Evolutionary conservation across 805 yeast species (phyloP).

Genomic region (Kockiozyma suomiensis): DNA sequence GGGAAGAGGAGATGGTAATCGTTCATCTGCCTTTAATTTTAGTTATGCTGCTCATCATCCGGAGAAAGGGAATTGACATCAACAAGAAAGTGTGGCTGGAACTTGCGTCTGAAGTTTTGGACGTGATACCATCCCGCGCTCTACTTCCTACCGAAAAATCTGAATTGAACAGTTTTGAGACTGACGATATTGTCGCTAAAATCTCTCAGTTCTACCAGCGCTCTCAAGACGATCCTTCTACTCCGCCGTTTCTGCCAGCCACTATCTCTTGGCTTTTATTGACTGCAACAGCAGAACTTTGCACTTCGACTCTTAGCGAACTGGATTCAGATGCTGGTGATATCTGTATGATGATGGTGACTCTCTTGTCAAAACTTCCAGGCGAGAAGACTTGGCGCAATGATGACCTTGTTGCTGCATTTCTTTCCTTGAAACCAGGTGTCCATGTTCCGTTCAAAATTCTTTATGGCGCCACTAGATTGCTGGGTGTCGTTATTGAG

Average conservation of each 20-base stretch:
- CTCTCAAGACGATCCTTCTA: constrained; percentile 37
- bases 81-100: constrained; percentile 44
- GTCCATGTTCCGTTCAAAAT: constrained; percentile 26
- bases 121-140: constrained; percentile 64
- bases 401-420: constrained; percentile 41
- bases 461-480: constrained; percentile 31
- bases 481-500: constrained; percentile 31
- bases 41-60: constrained; percentile 39
- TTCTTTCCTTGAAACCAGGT: constrained; percentile 34
- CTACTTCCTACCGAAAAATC: constrained; percentile 57
- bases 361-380: constrained; percentile 53
- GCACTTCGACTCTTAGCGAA: constrained; percentile 16
- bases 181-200: constrained; percentile 36
- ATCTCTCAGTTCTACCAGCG: constrained; percentile 46
- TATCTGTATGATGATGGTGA: constrained; percentile 25
- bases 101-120: constrained; percentile 51
- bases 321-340: constrained; percentile 26
- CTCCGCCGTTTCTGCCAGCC: constrained; percentile 49
- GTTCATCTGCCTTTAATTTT: constrained; percentile 75
- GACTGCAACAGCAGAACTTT: constrained; percentile 26
- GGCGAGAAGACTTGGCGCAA: constrained; percentile 44
- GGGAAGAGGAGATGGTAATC: constrained; percentile 83
- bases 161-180: constrained; percentile 28
- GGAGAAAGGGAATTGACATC: constrained; percentile 1
- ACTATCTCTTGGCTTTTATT: constrained; percentile 50